phyloP scores from a whole-genome alignment of 2,329 filamentous ascomycete species.

The Endoconidiophora polonica region DNA sequence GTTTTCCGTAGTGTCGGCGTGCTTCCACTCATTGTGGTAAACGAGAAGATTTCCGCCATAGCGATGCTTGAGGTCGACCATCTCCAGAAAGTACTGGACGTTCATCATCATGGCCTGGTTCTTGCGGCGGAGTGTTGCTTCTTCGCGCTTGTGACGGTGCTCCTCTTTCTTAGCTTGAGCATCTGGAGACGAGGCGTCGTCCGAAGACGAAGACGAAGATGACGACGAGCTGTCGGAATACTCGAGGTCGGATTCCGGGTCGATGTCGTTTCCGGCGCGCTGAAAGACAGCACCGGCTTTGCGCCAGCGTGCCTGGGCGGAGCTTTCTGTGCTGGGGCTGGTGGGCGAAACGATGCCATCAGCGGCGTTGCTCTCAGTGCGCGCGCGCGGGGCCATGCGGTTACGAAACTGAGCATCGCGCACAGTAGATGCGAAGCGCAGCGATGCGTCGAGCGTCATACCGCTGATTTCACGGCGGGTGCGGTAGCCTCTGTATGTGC shows the following conservation, averaged over 20 bases:
- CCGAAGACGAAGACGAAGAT: slow-evolving; percentile 16
- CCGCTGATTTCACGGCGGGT: slow-evolving; percentile 54
- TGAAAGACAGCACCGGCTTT: slow-evolving; percentile 54
- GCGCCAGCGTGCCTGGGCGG: slow-evolving; percentile 48
- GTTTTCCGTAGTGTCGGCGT: slow-evolving; percentile 59
- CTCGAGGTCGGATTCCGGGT: slow-evolving; percentile 28
- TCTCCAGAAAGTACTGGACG: slow-evolving; percentile 67
- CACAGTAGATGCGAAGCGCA: slow-evolving; percentile 53
- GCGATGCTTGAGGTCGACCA: slow-evolving; percentile 74
- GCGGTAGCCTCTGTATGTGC: slow-evolving; percentile 63
- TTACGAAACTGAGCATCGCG: slow-evolving; percentile 39
- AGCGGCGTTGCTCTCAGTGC: slow-evolving; percentile 13
- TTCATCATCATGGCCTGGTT: slow-evolving; percentile 66
- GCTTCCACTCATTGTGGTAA: slow-evolving; percentile 78
- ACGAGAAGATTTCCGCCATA: slow-evolving; percentile 68
- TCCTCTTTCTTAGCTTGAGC: slow-evolving; percentile 24
- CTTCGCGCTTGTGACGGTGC: slow-evolving; percentile 24
- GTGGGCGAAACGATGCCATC: slow-evolving; percentile 8
- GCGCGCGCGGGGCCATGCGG: slow-evolving; percentile 28
- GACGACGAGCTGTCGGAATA: slow-evolving; percentile 16
- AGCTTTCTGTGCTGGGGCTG: slow-evolving; percentile 14
- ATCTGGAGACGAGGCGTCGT: slow-evolving; percentile 15
- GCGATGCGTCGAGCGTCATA: slow-evolving; percentile 48
- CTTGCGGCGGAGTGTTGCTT: slow-evolving; percentile 25
- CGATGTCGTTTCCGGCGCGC: slow-evolving; percentile 50